Evolutionary conservation across 2,329 filamentous ascomycete species (phyloP).

Genomic region (Trichoderma afroharzianum): DNA sequence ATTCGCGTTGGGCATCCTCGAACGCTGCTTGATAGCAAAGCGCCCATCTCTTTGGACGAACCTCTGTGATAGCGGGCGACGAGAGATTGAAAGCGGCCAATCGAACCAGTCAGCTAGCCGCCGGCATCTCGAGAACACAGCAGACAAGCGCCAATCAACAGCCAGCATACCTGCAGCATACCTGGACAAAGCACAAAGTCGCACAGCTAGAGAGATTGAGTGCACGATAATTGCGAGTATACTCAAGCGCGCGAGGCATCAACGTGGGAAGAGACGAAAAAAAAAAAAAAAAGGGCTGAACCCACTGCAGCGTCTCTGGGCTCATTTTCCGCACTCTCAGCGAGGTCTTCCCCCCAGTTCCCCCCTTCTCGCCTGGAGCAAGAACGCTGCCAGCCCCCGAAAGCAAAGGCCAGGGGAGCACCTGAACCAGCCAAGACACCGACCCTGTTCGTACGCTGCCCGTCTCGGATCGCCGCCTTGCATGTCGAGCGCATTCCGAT

Average conservation of each 20-base stretch:
- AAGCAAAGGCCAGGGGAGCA: background rate
- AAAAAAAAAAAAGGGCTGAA: background rate
- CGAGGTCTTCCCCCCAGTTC: background rate
- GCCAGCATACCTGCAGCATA: background rate
- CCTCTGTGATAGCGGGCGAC: background rate
- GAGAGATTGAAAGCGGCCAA: background rate
- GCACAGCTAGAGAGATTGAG: background rate
- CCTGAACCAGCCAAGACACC: conserved; percentile 11
- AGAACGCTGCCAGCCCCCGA: background rate
- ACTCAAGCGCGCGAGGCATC: background rate
- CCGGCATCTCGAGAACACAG: background rate
- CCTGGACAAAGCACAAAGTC: background rate
- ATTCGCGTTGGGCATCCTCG: background rate
- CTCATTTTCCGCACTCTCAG: background rate
- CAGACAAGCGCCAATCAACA: background rate
- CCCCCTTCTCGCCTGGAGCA: background rate
- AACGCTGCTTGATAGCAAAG: background rate
- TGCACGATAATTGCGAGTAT: background rate
- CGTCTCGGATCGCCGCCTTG: conserved; percentile 11
- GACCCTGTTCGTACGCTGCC: conserved; percentile 5
- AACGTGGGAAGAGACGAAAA: background rate
- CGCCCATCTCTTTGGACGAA: background rate
- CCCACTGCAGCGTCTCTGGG: background rate
- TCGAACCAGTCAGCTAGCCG: background rate
- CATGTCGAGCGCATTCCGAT: conserved; percentile 15